Base-by-base conservation (phyloP, 768 basidiomycete genomes). In the Mycena alexandri region DNA sequence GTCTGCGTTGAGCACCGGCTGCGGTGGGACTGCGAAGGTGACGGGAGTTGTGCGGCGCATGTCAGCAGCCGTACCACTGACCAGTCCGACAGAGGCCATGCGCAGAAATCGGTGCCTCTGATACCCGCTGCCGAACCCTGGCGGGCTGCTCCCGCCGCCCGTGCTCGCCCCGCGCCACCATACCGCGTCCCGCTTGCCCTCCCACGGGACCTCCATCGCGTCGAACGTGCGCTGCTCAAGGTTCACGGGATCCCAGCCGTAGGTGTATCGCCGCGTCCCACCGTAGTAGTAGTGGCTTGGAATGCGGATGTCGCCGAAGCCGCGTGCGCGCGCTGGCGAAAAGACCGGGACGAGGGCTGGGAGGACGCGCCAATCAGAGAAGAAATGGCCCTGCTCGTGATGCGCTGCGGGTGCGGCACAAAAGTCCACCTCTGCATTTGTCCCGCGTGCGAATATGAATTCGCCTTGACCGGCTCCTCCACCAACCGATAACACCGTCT, bases 101-200 rank as follows among this genome's bases (percentile, higher is more conserved):
- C 91, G 90, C 60, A 98, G 84, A 77, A 96, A 93, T 51, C 82
- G 84, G 76, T 98, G 96, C 51, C 96, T 86, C 67, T 98, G 96
- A 72, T 96, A 98, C 69, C 89, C 86, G 2, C 88, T 80, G 2
- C 93, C 81, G 75, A 93, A 97, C 0, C 96, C 95, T 0, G 89
- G 87, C 1, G 96, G 96, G 42, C 90, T 90, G 68, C 86, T 93
- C 36, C 96, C 96, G 1, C 96, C 96, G 62, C 98, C 98, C 0
- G 97, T 99, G 0, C 95, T 97, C 3, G 96, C 95, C 11, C 98
- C 98, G 50, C 98, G 83, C 95, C 97, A 99, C 78, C 96, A 96
- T 46, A 99, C 87, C 75, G 87, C 88, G 75, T 95, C 87, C n/a
- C 82, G 80, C 81, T 99, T 99, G 66, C 90, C 80, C 60, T 93